Conservation (phyloP, 768 basidiomycete genomes). For the Pisolithus sp. region DNA sequence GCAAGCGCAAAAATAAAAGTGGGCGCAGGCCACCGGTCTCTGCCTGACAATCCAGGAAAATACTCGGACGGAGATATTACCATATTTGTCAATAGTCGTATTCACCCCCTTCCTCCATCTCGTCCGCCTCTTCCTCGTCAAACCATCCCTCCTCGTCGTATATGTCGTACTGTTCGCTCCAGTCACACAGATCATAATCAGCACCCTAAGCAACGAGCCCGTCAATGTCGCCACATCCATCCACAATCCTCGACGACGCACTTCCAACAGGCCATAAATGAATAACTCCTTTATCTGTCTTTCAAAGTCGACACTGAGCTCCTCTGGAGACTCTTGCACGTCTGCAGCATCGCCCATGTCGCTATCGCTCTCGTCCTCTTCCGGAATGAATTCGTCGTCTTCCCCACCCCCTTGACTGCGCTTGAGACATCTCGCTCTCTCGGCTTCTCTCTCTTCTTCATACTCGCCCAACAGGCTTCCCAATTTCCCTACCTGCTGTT, state of each 20-base stretch:
- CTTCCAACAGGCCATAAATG: conserved; percentile 72
- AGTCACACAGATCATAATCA: conserved; percentile 68
- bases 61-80: conserved; percentile 14
- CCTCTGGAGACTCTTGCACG: conserved; percentile 43
- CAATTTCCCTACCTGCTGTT: conserved; percentile 62
- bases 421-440: conserved; percentile 46
- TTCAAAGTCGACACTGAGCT: conserved; percentile 47
- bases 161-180: conserved; percentile 63
- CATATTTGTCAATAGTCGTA: conserved; percentile 3
- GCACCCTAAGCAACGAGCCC: conserved; percentile 39
- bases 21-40: too few relatives aligned
- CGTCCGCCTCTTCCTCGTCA: conserved; percentile 52
- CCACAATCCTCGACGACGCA: conserved; percentile 18
- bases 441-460: conserved; percentile 72
- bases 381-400: conserved; percentile 48
- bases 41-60: not conserved
- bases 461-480: conserved; percentile 61
- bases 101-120: not conserved
- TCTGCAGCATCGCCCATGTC: conserved; percentile 27
- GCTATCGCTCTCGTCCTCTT: conserved; percentile 59
- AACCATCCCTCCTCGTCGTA: conserved; percentile 72
- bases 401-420: conserved; percentile 30
- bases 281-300: conserved; percentile 60
- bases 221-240: not conserved
- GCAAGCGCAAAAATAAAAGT: conserved; percentile 26